Evolutionary conservation across 2,329 filamentous ascomycete species (phyloP), one percentile per base, ranked within the genome.

Genomic region (Microdochium nivale): DNA sequence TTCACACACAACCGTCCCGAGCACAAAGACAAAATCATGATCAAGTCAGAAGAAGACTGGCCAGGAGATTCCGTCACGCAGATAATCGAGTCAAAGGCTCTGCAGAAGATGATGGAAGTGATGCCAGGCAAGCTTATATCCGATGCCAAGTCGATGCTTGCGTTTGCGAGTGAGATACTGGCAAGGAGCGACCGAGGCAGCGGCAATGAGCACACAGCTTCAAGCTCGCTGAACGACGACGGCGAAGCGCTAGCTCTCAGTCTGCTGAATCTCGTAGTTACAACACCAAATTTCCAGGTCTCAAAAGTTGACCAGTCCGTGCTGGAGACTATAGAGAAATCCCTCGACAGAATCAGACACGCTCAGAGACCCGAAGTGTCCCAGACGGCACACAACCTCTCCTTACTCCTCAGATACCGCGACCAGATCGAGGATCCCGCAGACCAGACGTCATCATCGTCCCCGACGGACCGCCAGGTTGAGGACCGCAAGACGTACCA

Each of bases 31-130:
- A 52, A 55, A 13, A 67, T 70, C 51, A 51, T 58, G 30, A 51
- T 63, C 10, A 61, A 64, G n/a, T 55, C 62, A 4, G 53, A 62
- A 10, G 58, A 67, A 21, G 62, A 70, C 1, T 58, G 67, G 3
- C 51, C 59, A 1, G 59, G 64, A 1, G 73, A 79, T 47, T 69
- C 78, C 0, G 53, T 81, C 2, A 62, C 61, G 3, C 71, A 74
- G 3, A 67, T 90, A 1, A 65, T 77, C 5, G 75, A 86, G 55
- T 73, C 83, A 4, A 81, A 81, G 48, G 66, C 88, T 1, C 71
- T 88, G 8, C 83, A 87, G 59, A 77, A 76, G 32, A 75, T 90
- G 67, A 80, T 88, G 65, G 77, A 80, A 24, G 75, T 71, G 47
- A 77, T 84, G 47, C 77, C 83, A 1, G 78, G 84, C 23, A 82